Conservation (phyloP, 2,329 filamentous ascomycete species). For the Botrytis fragariae region DNA sequence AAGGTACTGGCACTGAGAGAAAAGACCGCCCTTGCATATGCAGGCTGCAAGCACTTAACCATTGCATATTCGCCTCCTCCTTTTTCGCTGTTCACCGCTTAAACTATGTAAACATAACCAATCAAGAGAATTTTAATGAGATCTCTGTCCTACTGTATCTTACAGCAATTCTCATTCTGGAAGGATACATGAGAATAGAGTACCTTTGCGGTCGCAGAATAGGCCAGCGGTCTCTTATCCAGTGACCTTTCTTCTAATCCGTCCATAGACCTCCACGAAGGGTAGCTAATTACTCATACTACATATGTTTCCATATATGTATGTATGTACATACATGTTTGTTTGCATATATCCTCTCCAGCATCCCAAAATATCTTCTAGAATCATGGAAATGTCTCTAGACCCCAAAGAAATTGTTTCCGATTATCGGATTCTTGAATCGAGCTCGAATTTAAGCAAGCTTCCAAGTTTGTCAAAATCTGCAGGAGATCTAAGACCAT, state of each 20-base stretch:
- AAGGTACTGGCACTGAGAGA: background rate
- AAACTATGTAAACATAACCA: conserved; percentile 3
- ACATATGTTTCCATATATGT: background rate
- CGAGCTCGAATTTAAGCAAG: background rate
- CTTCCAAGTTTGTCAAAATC: conserved; percentile 6
- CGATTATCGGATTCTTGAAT: background rate
- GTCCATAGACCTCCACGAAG: background rate
- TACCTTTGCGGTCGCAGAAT: background rate
- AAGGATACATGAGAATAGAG: background rate
- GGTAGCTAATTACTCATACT: background rate
- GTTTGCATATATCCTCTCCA: background rate
- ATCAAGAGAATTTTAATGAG: conserved; percentile 7
- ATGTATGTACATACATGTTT: background rate
- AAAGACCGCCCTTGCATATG: conserved; percentile 17
- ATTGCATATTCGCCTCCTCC: conserved; percentile 20
- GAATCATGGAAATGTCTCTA: background rate
- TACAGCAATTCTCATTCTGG: conserved; percentile 5
- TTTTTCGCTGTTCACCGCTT: conserved; percentile 14
- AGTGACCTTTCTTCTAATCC: background rate
- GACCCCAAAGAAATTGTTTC: background rate
- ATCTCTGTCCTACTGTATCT: conserved; percentile 1
- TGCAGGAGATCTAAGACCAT: conserved; percentile 17
- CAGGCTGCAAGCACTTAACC: conserved; percentile 19
- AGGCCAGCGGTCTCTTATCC: conserved; percentile 16
- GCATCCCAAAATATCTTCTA: conserved; percentile 1